These are phyloP conservation scores for Penicillium coprophilum DNA, from an alignment of 495 filamentous ascomycete species.

Conservation along the genomic window DNA sequence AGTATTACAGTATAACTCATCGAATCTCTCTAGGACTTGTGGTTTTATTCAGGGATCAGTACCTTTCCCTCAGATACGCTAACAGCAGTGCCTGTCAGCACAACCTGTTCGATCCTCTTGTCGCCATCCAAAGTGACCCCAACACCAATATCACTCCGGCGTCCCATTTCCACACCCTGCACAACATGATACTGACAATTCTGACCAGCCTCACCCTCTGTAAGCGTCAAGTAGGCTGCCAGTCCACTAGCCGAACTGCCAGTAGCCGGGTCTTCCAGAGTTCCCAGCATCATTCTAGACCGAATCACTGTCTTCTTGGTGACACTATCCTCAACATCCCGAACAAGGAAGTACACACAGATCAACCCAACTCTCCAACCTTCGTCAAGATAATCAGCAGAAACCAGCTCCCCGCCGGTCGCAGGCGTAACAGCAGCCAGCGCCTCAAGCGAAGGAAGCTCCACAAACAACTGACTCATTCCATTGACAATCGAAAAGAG, in stretches of 20 bases:
- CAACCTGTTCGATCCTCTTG: slow-evolving; percentile 47
- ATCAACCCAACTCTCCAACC: slow-evolving; percentile 57
- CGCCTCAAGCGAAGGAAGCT: slow-evolving; percentile 46
- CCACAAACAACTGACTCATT: slow-evolving; percentile 66
- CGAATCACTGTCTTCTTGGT: slow-evolving; percentile 34
- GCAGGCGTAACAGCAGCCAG: slow-evolving; percentile 31
- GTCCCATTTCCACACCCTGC: slow-evolving; percentile 80
- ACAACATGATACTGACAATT: slow-evolving; percentile 51
- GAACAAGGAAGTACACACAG: slow-evolving; percentile 59
- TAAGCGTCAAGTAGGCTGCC: slow-evolving; percentile 56
- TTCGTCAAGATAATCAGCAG: slow-evolving; percentile 49
- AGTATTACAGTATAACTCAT: background rate
- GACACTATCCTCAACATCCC: slow-evolving; percentile 31
- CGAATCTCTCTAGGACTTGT: background rate
- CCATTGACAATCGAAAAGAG: slow-evolving; percentile 50
- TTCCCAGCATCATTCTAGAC: slow-evolving; percentile 54
- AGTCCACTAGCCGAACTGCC: slow-evolving; percentile 64
- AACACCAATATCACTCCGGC: slow-evolving; percentile 59
- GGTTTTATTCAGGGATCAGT: slow-evolving; percentile 11
- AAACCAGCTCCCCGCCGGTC: slow-evolving; percentile 24
- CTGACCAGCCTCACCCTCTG: slow-evolving; percentile 28
- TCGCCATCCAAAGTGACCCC: slow-evolving; percentile 37
- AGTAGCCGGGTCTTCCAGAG: slow-evolving; percentile 67
- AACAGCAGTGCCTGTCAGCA: slow-evolving; percentile 57
- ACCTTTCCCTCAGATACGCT: slow-evolving; percentile 56